Evolutionary conservation across 495 filamentous ascomycete species (phyloP), one percentile per base, ranked within the genome.

Genomic region (Penicillium longicatenatum): DNA sequence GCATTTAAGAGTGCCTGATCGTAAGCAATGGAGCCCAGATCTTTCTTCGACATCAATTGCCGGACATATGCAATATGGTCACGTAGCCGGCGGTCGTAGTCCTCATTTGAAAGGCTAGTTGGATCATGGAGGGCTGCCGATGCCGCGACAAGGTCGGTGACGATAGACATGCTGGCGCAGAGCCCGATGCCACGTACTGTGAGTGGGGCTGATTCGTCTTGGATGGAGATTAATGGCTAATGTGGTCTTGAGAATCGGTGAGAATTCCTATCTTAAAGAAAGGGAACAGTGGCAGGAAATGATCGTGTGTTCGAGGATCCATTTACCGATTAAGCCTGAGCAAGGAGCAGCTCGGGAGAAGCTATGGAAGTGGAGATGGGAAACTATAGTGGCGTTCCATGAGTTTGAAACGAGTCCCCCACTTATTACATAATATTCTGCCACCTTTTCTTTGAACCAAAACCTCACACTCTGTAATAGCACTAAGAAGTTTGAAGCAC

Each of bases 1-100:
- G 75, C 75, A 57, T 74, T 62, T 16, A 75, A 48, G 3, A 73
- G 20, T 42, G 56, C 61, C 3, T 64, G 53, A 14, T 64, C 54
- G 42, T 41, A 60, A 22, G 57, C 45, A 47, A 63, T 37, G 12
- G 54, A 19, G 26, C 54, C 58, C 21, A 67, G 50, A 35, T 61
- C 50, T 14, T 63, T 61, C 33, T 50, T 62, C 0, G 65, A 58
- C 17, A 63, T 33, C 8, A 57, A 50, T 14, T 66, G 58, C 31
- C 58, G 68, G 6, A 71, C 37, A 53, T 62, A 70, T 6, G 66
- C 26, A 41, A 71, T 46, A 41, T 67, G 55, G 44, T 70, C 65
- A 22, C 66, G 66, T 16, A 75, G 63, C 35, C 66, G 65, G 16
- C 57, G 58, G 41, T 75, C 67, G 56, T 74, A 70, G n/a, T 44